phyloP scores from a whole-genome alignment of 2,329 filamentous ascomycete genomes.

The Trichoderma sp. region DNA sequence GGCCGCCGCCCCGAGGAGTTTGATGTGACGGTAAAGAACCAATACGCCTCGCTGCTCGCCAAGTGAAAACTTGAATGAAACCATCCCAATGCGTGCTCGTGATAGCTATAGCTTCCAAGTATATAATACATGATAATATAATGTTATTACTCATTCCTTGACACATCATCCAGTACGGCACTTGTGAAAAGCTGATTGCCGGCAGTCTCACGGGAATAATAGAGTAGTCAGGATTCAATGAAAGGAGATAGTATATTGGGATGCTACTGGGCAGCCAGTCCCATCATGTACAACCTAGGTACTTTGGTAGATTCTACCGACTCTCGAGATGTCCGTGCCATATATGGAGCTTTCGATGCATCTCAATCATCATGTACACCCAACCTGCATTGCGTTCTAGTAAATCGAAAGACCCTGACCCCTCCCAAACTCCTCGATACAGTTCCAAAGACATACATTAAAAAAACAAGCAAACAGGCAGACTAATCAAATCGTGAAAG shows the following conservation, averaged over 20 bases:
- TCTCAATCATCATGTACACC: conserved; percentile 23
- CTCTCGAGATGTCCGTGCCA: background rate
- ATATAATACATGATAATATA: too few species aligned
- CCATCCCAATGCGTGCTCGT: too few species aligned
- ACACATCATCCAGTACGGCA: too few species aligned
- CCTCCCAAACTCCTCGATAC: background rate
- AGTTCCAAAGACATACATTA: conserved; percentile 1
- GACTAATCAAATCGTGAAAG: background rate
- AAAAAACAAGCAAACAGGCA: background rate
- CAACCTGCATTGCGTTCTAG: conserved; percentile 20
- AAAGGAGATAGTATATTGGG: too few species aligned
- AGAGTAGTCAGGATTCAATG: too few species aligned
- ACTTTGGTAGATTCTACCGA: background rate
- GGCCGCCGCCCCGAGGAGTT: conserved; percentile 15
- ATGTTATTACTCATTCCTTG: too few species aligned
- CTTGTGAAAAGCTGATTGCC: too few species aligned
- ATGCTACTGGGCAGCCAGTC: too few species aligned
- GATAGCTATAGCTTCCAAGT: too few species aligned
- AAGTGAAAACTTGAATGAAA: background rate
- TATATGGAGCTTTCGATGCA: background rate
- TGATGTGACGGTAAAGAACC: conserved; percentile 9
- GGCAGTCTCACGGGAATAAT: too few species aligned
- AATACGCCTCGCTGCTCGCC: background rate
- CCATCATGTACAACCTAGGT: background rate
- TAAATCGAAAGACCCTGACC: background rate